Percentiles rank a stretch among this genome's conserved stretches.
Conservation (phyloP, 768 basidiomycete genomes). For the Russula brevipes region DNA sequence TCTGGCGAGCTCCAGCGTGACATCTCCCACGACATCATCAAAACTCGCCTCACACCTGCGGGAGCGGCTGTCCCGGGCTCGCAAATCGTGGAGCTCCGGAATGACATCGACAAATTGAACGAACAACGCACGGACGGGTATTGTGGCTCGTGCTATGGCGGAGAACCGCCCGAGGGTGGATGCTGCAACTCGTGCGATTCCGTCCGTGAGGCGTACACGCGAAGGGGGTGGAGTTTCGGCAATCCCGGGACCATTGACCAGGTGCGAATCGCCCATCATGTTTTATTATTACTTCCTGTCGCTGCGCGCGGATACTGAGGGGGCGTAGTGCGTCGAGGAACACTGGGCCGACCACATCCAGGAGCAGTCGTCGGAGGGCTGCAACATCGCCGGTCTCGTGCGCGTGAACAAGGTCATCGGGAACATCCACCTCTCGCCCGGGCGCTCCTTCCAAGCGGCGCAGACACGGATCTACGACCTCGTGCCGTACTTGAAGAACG, state of each 20-base stretch:
- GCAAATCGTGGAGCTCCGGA: slow-evolving; percentile 61
- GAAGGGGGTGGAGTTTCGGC: slow-evolving; percentile 92
- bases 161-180: slow-evolving; percentile 62
- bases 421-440: slow-evolving; percentile 92
- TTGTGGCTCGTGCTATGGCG: slow-evolving; percentile 97
- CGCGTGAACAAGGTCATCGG: slow-evolving; percentile 97
- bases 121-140: slow-evolving; percentile 56
- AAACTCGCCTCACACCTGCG: slow-evolving; percentile 62
- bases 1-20: slow-evolving; percentile 93
- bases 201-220: slow-evolving; percentile 83
- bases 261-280: slow-evolving; percentile 40
- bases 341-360: slow-evolving; percentile 93
- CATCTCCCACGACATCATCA: slow-evolving; percentile 81
- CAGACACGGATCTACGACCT: slow-evolving; percentile 77
- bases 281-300: not conserved
- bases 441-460: slow-evolving; percentile 89
- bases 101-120: slow-evolving; percentile 80
- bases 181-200: slow-evolving; percentile 98
- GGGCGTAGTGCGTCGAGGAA: slow-evolving; percentile 78
- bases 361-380: slow-evolving; percentile 91
- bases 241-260: slow-evolving; percentile 91
- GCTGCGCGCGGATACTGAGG: not conserved
- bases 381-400: slow-evolving; percentile 86
- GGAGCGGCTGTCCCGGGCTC: slow-evolving; percentile 58
- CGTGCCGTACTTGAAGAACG: slow-evolving; percentile 90